Evolutionary conservation across 768 basidiomycete genomes (phyloP).

Genomic region (Coprinopsis sp.): DNA sequence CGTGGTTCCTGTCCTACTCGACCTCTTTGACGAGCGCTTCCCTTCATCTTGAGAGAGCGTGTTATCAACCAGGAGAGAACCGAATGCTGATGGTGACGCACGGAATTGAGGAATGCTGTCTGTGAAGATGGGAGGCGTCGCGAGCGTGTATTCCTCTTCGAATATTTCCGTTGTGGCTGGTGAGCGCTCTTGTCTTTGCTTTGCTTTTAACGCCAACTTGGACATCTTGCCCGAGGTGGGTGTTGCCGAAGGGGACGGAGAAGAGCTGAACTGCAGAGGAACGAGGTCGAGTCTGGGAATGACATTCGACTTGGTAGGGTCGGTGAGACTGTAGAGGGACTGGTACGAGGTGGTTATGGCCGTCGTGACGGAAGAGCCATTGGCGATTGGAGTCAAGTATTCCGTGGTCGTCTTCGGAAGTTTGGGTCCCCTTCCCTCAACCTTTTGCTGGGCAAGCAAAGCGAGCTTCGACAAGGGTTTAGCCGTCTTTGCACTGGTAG

Average conservation of each 20-base stretch:
- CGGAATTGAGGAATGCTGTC: slow-evolving; percentile 49
- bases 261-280: slow-evolving; percentile 28
- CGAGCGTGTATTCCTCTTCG: slow-evolving; percentile 35
- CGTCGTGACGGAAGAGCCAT: slow-evolving; percentile 76
- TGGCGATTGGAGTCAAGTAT: slow-evolving; percentile 75
- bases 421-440: slow-evolving; percentile 41
- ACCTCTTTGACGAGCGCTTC: slow-evolving; percentile 27
- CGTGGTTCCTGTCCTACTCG: slow-evolving; percentile 13
- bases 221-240: slow-evolving; percentile 46
- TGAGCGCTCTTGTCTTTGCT: slow-evolving; percentile 41
- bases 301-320: slow-evolving; percentile 39
- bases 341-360: slow-evolving; percentile 83
- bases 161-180: slow-evolving; percentile 23
- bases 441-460: slow-evolving; percentile 61
- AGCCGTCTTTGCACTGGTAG: slow-evolving; percentile 7
- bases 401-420: slow-evolving; percentile 52
- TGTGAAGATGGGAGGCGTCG: slow-evolving; percentile 54
- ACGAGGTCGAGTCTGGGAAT: slow-evolving; percentile 41
- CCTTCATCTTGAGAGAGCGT: slow-evolving; percentile 28
- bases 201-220: slow-evolving; percentile 74
- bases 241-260: slow-evolving; percentile 19
- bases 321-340: slow-evolving; percentile 58
- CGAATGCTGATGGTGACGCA: slow-evolving; percentile 77
- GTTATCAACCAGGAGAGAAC: slow-evolving; percentile 62
- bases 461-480: slow-evolving; percentile 43